Evolutionary conservation across 179 eudicot species (phyloP), one percentile per base, ranked within the genome.

Genomic region (Beta corolliflora): DNA sequence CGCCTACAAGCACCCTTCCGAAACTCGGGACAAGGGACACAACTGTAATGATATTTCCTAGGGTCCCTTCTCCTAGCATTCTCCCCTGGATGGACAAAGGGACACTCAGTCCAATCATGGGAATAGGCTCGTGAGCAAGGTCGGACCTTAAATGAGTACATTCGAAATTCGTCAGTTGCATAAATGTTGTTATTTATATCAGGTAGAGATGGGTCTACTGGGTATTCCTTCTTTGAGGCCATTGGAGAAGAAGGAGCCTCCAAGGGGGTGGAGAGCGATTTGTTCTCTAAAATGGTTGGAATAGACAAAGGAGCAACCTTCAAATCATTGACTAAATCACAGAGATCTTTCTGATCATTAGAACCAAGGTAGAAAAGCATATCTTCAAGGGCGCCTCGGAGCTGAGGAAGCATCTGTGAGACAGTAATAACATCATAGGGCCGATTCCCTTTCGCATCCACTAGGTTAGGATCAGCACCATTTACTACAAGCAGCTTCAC

Each of bases 51-150:
- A 71, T 68, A 89, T 69, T 89, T 89, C 75, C 93, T 77, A 3
- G 93, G 93, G 81, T 89, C 93, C 72, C 93, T 76, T 61, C 93
- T 85, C 73, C 93, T 75, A 21, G 91, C 93, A 60, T 87, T 90
- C 73, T 89, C 93, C 41, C 91, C 93, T 0, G 93, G 93, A 68
- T 90, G 93, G 80, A 90, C 91, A 83, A 90, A 90, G 15, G 93
- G 93, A 79, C 93, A 90, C 72, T 90, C 93, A 0, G 93, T 90
- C 93, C 93, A 90, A 76, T 90, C 93, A 77, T 90, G 93, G 46
- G 93, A 88, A 63, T 91, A 91, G 2, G 92, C 92, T 56, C 93
- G 82, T 16, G 93, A 91, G 68, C 93, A 91, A 64, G 91, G 93
- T 66, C 86, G 85, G 36, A 89, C 83, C 80, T 89, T 91, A 65